These are phyloP conservation scores for Trypanosoma theileri DNA, from an alignment of 208 protist species.

Conservation along the genomic window DNA sequence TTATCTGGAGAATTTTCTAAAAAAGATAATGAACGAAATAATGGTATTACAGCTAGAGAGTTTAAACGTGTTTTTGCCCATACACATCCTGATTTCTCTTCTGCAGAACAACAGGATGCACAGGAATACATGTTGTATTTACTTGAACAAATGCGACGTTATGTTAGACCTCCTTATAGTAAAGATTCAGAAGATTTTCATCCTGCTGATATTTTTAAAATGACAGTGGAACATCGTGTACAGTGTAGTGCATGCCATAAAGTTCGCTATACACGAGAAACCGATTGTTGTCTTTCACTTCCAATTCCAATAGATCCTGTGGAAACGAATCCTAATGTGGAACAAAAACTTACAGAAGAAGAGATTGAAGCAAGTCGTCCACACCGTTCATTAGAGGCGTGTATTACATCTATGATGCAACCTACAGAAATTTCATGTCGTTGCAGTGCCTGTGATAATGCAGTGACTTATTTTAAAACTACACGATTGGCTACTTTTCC, in stretches of 20 bases:
- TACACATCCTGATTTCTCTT: conserved; percentile 95
- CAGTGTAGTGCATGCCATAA: conserved; percentile 81
- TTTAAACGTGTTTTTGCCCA: conserved; percentile 95
- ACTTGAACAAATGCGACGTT: conserved; percentile 76
- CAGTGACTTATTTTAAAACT: conserved; percentile 53
- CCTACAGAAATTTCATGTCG: conserved; percentile 58
- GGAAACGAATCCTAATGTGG: conserved; percentile 26
- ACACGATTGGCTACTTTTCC: conserved; percentile 80
- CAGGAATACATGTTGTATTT: conserved; percentile 95
- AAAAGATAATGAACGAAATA: conserved; percentile 40
- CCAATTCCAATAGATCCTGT: conserved; percentile 79
- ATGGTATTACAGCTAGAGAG: conserved; percentile 88
- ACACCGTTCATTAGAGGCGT: conserved; percentile 59
- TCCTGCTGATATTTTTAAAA: conserved; percentile 65
- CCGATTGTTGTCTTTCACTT: conserved; percentile 87
- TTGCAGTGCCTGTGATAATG: conserved; percentile 60
- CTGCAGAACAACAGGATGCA: conserved; percentile 95
- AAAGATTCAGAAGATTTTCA: conserved; percentile 20
- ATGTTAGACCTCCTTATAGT: conserved; percentile 41
- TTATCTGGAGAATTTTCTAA: conserved; percentile 91
- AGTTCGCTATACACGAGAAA: conserved; percentile 88
- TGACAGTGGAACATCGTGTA: conserved; percentile 86
- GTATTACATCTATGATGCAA: conserved; percentile 41
- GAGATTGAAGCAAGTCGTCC: conserved; percentile 58
- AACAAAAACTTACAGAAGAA: conserved; percentile 41